Evolutionary conservation across 495 filamentous ascomycete species (phyloP), one percentile per base, ranked within the genome.

Genomic region (Lasiosphaeria hispida): DNA sequence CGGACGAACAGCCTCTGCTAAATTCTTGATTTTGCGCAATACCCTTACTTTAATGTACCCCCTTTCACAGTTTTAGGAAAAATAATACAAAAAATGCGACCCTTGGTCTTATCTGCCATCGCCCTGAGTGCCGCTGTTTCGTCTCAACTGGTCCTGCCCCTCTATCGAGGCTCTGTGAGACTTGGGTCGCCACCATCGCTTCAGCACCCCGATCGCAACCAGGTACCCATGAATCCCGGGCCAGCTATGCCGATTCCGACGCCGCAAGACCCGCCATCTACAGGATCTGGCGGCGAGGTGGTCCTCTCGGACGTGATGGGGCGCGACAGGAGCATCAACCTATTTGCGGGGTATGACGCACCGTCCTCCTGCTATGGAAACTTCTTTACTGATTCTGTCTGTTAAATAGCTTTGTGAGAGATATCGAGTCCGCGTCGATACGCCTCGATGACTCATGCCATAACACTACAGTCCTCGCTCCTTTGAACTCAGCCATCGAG

Each of bases 391-490:
- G 17, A 38, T 35, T 14, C 15, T 23, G 10, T 14, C 3, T 1
- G n/a, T 11, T 10, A 13, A 42, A 18, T 33, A 70, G 68, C 5
- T 86, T 97, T 57, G 89, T 90, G 1, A 81, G 94, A 23, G 89
- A 94, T 60, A 87, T 96, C 68, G 85, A 87, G 39, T 75, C 79
- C 36, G 80, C 96, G 39, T 78, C 84, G 10, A 77, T 77, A 14
- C 90, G 89, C 1, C 78, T 98, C 7, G 84, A 89, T 58, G 83
- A 91, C 69, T 70, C 75, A 1, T 65, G 77, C 0, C 69, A 80
- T 53, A 96, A 96, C 66, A 87, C 91, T 10, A 98, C 95, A 0
- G 88, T 98, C 23, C 81, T 98, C 0, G 94, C 94, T 1, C 95
- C 94, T 1, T 71, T 86, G 6, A 97, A 98, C 71, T 84, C 82